phyloP scores from a whole-genome alignment of 202 grass and related monocot species.

The Alloteropsis angusta region DNA sequence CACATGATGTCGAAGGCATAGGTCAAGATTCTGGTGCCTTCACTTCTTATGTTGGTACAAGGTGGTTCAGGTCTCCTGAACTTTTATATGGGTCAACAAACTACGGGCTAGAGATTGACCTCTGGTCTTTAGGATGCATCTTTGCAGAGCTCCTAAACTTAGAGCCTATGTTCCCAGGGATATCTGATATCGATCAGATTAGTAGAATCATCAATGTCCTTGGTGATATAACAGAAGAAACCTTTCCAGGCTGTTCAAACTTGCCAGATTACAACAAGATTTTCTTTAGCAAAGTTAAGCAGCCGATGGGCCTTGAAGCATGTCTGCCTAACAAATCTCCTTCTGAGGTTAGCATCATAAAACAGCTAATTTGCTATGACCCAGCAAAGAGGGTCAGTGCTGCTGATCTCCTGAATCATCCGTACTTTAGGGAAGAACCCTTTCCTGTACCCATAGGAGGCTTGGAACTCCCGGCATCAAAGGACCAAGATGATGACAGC shows the following conservation, averaged over 20 bases:
- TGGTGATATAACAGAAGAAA: conserved; percentile 64
- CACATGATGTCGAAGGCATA: conserved; percentile 45
- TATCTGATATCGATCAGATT: conserved; percentile 80
- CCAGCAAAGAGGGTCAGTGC: conserved; percentile 43
- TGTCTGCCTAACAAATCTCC: conserved; percentile 48
- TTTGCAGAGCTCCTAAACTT: conserved; percentile 62
- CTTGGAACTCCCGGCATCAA: conserved; percentile 45
- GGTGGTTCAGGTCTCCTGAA: conserved; percentile 86
- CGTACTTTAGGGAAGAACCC: conserved; percentile 58
- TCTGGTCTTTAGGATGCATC: conserved; percentile 89
- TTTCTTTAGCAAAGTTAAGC: conserved; percentile 60
- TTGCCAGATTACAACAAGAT: conserved; percentile 82
- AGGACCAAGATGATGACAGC: conserved; percentile 38
- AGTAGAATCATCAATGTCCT: conserved; percentile 69
- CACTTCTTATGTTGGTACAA: conserved; percentile 83
- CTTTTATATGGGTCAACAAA: conserved; percentile 82
- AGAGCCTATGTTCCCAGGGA: conserved; percentile 61
- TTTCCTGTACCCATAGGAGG: conserved; percentile 41
- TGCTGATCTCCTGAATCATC: conserved; percentile 41
- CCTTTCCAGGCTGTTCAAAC: conserved; percentile 71
- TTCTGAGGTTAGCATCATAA: conserved; percentile 57
- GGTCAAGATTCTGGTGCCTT: conserved; percentile 43
- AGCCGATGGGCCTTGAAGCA: conserved; percentile 51
- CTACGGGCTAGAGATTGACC: conserved; percentile 73
- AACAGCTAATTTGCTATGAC: conserved; percentile 56